Evolutionary conservation across 1,284 basidiomycete species (phyloP).

Genomic region (Vanrija pseudolonga): DNA sequence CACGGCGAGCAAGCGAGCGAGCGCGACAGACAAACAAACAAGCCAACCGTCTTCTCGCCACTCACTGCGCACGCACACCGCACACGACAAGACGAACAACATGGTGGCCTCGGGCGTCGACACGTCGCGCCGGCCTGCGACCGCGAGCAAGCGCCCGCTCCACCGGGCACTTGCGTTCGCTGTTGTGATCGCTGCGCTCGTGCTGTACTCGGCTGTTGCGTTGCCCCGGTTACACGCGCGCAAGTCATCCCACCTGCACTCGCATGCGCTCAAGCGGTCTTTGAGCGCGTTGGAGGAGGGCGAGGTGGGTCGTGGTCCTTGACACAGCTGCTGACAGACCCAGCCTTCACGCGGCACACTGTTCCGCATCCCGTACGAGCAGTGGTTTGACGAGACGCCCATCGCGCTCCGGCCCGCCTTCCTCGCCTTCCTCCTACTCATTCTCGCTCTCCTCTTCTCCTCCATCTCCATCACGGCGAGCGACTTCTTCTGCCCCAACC

Average conservation of each 20-base stretch:
- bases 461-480: slow-evolving; percentile 85
- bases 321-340: not conserved
- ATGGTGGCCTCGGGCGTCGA: too few relatives aligned
- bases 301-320: not conserved
- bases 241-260: not conserved
- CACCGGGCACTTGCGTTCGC: not conserved
- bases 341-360: slow-evolving; percentile 5
- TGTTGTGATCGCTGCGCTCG: not conserved
- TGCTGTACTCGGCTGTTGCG: not conserved
- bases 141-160: not conserved
- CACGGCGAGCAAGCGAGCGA: too few relatives aligned
- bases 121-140: too few relatives aligned
- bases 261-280: not conserved
- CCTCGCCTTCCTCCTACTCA: slow-evolving; percentile 29
- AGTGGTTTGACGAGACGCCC: slow-evolving; percentile 2
- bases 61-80: too few relatives aligned
- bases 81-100: too few relatives aligned
- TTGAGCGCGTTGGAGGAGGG: not conserved
- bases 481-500: slow-evolving; percentile 93
- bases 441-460: slow-evolving; percentile 57
- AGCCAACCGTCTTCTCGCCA: too few relatives aligned
- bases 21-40: too few relatives aligned
- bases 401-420: slow-evolving; percentile 26
- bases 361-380: slow-evolving; percentile 12
- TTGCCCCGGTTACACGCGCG: not conserved